These are phyloP conservation scores for Pyricularia sp. DNA, from an alignment of 2,329 filamentous ascomycete species.

Conservation along the genomic window DNA sequence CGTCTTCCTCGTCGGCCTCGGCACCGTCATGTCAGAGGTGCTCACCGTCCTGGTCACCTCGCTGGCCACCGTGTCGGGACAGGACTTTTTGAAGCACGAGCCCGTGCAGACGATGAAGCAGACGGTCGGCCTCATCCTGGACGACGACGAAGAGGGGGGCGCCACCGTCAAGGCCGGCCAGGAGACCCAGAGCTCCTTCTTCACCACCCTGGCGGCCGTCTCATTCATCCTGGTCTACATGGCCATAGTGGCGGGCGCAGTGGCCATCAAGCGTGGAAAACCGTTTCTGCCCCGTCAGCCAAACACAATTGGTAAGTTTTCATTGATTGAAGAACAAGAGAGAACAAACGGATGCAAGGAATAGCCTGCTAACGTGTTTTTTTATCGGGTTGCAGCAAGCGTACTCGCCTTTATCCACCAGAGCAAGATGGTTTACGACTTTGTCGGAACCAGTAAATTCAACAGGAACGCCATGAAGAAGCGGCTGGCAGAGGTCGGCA, in stretches of 20 bases:
- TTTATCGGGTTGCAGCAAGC: constrained; percentile 27
- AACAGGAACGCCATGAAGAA: constrained; percentile 51
- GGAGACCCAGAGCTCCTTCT: constrained; percentile 56
- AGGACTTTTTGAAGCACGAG: constrained; percentile 34
- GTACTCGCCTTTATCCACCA: constrained; percentile 73
- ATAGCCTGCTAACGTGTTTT: background rate
- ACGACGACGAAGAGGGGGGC: constrained; percentile 8
- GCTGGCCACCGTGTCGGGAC: constrained; percentile 55
- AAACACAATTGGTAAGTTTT: constrained; percentile 51
- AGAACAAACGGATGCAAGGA: background rate
- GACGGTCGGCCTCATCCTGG: background rate
- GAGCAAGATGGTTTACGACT: constrained; percentile 69
- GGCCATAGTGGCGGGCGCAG: constrained; percentile 44
- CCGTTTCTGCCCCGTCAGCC: constrained; percentile 71
- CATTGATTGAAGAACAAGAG: background rate
- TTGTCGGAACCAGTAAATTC: constrained; percentile 60
- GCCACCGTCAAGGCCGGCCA: constrained; percentile 41
- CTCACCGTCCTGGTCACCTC: constrained; percentile 60
- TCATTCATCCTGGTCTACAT: constrained; percentile 59
- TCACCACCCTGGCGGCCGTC: constrained; percentile 52
- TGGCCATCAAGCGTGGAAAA: constrained; percentile 53
- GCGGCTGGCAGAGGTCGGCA: constrained; percentile 47
- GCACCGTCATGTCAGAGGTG: constrained; percentile 64
- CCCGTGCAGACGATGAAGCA: background rate
- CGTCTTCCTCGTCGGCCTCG: constrained; percentile 59